Evolutionary conservation across 257 asterid genomes (phyloP).

Genomic region (Salvia splendens): DNA sequence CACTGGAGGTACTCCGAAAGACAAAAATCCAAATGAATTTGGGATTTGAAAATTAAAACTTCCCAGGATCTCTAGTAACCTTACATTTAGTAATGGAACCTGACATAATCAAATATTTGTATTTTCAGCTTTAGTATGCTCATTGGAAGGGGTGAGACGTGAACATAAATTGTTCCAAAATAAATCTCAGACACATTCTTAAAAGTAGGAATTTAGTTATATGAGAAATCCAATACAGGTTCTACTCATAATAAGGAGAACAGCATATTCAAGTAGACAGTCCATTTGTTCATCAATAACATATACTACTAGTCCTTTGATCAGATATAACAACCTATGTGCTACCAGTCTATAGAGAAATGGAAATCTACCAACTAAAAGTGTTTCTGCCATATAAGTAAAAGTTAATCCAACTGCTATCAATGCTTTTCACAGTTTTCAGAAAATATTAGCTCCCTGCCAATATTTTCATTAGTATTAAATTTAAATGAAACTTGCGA

Average conservation of each 20-base stretch:
- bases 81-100: background rate
- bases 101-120: background rate
- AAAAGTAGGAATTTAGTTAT: constrained; percentile 13
- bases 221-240: background rate
- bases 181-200: constrained; percentile 17
- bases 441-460: background rate
- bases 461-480: background rate
- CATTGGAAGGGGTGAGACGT: background rate
- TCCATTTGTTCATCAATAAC: background rate
- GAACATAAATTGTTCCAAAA: background rate
- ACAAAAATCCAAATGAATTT: constrained; percentile 13
- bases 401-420: background rate
- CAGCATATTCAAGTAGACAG: constrained; percentile 10
- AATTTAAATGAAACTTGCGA: background rate
- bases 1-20: background rate
- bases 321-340: background rate
- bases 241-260: background rate
- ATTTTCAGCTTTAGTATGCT: background rate
- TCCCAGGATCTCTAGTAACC: constrained; percentile 10
- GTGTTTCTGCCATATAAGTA: background rate
- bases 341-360: background rate
- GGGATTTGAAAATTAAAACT: constrained; percentile 3
- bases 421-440: background rate
- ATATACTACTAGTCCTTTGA: background rate
- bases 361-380: background rate